Evolutionary conservation across 2,329 filamentous ascomycete species (phyloP).

Genomic region (Sporothrix phasma): DNA sequence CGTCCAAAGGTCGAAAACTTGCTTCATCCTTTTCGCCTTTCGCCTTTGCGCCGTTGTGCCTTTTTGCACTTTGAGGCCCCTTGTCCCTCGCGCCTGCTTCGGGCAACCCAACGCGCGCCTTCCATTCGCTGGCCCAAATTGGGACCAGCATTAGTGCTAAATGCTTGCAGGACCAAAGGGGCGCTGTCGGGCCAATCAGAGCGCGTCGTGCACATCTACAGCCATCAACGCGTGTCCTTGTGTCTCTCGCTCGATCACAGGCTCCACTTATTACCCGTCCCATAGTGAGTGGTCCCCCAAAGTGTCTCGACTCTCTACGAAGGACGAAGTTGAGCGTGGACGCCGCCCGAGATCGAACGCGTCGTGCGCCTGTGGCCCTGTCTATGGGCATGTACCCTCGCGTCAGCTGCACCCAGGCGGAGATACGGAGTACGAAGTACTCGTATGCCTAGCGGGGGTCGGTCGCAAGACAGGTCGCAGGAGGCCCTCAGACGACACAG

Average conservation of each 20-base stretch:
- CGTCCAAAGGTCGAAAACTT: too few species aligned
- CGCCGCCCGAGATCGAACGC: neutral
- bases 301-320: too few species aligned
- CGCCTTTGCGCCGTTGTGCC: neutral
- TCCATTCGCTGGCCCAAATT: conserved; percentile 5
- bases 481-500: neutral
- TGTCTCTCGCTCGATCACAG: neutral
- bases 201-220: neutral
- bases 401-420: neutral
- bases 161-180: neutral
- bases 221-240: neutral
- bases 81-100: neutral
- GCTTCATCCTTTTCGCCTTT: neutral
- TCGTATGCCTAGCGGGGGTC: too few species aligned
- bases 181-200: neutral
- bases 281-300: neutral
- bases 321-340: neutral
- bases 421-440: neutral
- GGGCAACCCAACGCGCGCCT: neutral
- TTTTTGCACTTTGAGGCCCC: neutral
- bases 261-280: neutral
- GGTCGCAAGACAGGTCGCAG: neutral
- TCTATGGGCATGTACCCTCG: neutral
- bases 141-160: conserved; percentile 14
- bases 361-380: conserved; percentile 2